phyloP scores from a whole-genome alignment of 371 early-diverging fungal genomes.

The Apophysomyces trapeziformis region DNA sequence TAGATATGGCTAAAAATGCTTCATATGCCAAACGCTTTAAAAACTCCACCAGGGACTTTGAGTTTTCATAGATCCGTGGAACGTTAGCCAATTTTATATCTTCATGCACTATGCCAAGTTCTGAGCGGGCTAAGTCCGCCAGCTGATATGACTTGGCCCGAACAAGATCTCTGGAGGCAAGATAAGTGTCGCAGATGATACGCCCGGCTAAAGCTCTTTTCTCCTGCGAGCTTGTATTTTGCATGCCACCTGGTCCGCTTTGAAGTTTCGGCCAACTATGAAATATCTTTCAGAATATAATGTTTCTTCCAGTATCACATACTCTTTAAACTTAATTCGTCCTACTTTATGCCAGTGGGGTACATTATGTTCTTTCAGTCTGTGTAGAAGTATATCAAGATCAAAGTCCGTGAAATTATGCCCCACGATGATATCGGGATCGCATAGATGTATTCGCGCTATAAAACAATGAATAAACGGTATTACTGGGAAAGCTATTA shows the following conservation, averaged over 20 bases:
- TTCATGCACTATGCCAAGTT: slow-evolving; percentile 71
- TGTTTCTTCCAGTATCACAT: background rate
- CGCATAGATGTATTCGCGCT: slow-evolving; percentile 65
- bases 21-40: slow-evolving; percentile 82
- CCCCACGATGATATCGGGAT: slow-evolving; percentile 91
- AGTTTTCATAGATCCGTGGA: slow-evolving; percentile 61
- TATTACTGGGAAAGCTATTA: background rate
- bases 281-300: background rate
- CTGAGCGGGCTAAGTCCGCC: slow-evolving; percentile 67
- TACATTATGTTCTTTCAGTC: slow-evolving; percentile 75
- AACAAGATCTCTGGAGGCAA: slow-evolving; percentile 81
- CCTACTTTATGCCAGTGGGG: slow-evolving; percentile 35
- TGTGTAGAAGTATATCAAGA: slow-evolving; percentile 83
- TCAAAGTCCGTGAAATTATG: slow-evolving; percentile 92
- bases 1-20: slow-evolving; percentile 66
- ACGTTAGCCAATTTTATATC: slow-evolving; percentile 77
- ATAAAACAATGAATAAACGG: background rate
- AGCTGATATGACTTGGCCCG: slow-evolving; percentile 82
- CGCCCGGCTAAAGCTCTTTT: slow-evolving; percentile 74
- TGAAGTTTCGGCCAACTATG: slow-evolving; percentile 13
- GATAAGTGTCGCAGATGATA: slow-evolving; percentile 91
- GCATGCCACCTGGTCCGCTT: slow-evolving; percentile 7
- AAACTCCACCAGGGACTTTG: slow-evolving; percentile 59
- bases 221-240: slow-evolving; percentile 53
- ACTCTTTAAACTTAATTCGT: slow-evolving; percentile 17